These are phyloP conservation scores for Simplicillium aogashimaense DNA, from an alignment of 2,329 filamentous ascomycete genomes.

Conservation along the genomic window DNA sequence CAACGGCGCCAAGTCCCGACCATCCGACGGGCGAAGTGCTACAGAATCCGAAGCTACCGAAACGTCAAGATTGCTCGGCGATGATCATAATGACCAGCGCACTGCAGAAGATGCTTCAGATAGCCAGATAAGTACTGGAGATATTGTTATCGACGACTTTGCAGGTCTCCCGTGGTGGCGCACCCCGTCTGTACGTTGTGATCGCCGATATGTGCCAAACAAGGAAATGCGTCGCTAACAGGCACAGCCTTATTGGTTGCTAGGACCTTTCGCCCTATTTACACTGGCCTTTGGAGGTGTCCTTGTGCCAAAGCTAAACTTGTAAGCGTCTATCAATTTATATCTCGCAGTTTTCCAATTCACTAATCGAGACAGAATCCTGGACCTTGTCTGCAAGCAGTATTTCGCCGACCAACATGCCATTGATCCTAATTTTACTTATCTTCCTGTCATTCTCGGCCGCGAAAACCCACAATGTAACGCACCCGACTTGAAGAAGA, in stretches of 20 bases:
- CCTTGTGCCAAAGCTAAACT: conserved; percentile 76
- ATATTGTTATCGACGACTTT: conserved; percentile 40
- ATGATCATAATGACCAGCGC: conserved; percentile 5
- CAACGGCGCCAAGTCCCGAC: no score
- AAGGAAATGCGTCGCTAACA: conserved; percentile 11
- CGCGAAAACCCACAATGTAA: conserved; percentile 71
- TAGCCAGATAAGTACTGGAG: conserved; percentile 25
- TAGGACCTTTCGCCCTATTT: conserved; percentile 71
- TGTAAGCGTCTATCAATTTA: conserved; percentile 33
- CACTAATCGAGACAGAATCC: conserved; percentile 39
- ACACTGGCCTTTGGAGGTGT: conserved; percentile 80
- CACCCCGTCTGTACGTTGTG: conserved; percentile 44
- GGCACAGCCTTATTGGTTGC: conserved; percentile 66
- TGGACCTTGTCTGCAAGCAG: conserved; percentile 72
- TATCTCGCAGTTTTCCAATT: background rate
- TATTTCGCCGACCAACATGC: conserved; percentile 64
- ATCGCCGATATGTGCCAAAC: background rate
- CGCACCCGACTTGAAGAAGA: conserved; percentile 66
- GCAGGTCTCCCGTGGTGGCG: conserved; percentile 51
- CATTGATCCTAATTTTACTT: conserved; percentile 46
- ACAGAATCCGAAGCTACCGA: conserved; percentile 16
- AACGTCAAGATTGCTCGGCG: conserved; percentile 25
- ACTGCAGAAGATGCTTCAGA: no score
- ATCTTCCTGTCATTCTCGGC: conserved; percentile 56
- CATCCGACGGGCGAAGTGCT: conserved; percentile 1